Base-by-base conservation (phyloP, 1,139 yeast species). In the Eremothecium sinecaudum region DNA sequence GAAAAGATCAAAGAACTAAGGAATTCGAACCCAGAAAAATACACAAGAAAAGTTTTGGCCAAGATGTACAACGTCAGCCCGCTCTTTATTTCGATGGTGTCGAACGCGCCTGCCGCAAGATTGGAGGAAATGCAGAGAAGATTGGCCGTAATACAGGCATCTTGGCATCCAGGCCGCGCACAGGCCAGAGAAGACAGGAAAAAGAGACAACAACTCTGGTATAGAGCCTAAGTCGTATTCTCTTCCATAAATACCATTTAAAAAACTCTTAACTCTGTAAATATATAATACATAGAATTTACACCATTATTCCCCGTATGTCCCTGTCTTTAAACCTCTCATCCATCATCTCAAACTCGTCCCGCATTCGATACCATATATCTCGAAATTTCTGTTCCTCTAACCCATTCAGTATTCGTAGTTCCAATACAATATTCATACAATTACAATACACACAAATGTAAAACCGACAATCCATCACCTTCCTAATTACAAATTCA, bases 11-110 rank as follows among this genome's bases (percentile, higher is more conserved):
- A 68, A 45, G 48, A 61, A 28, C 63, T 83, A 49, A 73, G 96
- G 58, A 46, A 55, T 13, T 58, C 66, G 31, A 77, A 84, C 44
- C 90, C 90, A 0, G 62, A 57, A 22, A 61, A 58, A 37, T 75
- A 84, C 76, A 75, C 90, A 12, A 69, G 86, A 46, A 69, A 72
- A 39, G 73, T 69, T 18, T 66, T 87, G 40, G 84, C 86, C 19
- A 65, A 68, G 41, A 69, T 78, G 56, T 87, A 71, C 51, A 62
- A 62, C 14, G 74, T 77, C 29, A 65, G 77, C 5, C 69, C 69
- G 34, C 58, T 66, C 38, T 74, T 77, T 40, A 64, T 78, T 32
- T 68, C 74, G 10, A 50, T 76, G 24, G 69, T 73, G 2, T 66
- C 79, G 2, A 52, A 58, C 36, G 64, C 71, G 3, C 53, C 66